phyloP scores from a whole-genome alignment of 345 rosid genomes.

The Diplotaxis tenuifolia region DNA sequence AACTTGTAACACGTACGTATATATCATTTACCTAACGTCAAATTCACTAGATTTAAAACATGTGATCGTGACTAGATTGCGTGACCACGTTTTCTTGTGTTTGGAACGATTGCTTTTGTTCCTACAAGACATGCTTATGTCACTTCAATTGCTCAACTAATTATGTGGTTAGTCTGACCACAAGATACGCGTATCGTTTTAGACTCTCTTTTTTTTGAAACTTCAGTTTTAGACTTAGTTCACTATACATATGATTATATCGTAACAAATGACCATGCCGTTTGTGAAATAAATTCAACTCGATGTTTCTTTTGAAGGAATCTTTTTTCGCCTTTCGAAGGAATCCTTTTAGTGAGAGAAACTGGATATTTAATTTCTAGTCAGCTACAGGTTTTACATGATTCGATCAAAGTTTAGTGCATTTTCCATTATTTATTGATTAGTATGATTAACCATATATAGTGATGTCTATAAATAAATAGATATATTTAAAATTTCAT shows the following conservation, averaged over 20 bases:
- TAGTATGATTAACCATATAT: not conserved
- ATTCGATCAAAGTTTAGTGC: not conserved
- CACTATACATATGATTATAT: not conserved
- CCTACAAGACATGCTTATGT: not conserved
- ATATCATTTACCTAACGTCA: not conserved
- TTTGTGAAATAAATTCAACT: not conserved
- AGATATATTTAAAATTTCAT: not conserved
- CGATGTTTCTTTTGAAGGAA: not conserved
- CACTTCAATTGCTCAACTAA: not conserved
- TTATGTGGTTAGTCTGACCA: not conserved
- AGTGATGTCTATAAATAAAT: not conserved
- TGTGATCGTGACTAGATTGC: not conserved
- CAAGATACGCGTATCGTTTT: not conserved
- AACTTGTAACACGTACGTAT: not conserved
- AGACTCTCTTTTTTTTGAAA: too few species aligned
- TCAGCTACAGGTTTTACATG: not conserved
- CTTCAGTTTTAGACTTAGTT: too few species aligned
- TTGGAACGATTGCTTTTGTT: not conserved
- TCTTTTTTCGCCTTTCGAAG: not conserved
- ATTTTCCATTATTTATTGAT: not conserved
- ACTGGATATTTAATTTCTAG: not conserved
- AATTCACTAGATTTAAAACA: not conserved
- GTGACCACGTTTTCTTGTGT: not conserved
- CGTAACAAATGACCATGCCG: not conserved
- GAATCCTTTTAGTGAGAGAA: not conserved